Evolutionary conservation across 306 rosid genomes (phyloP).

Genomic region (cucumber (Cucumis sativus)): Cucumber_9930_V3 NC_026657.2:35138501-35139000

Average conservation of each 20-base stretch:
- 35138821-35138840: constrained; percentile 21
- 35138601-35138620: constrained; percentile 21
- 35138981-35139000: background rate
- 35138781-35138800: constrained; percentile 30
- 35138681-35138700: constrained; percentile 26
- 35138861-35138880: background rate
- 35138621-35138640: constrained; percentile 27
- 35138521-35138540: constrained; percentile 32
- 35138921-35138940: background rate
- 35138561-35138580: constrained; percentile 42
- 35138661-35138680: constrained; percentile 12
- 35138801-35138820: constrained; percentile 26
- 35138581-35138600: constrained; percentile 21
- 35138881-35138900: background rate
- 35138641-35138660: constrained; percentile 7
- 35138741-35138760: constrained; percentile 14
- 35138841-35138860: constrained; percentile 11
- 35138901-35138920: background rate
- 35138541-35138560: constrained; percentile 36
- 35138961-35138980: background rate
- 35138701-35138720: constrained; percentile 26
- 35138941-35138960: background rate
- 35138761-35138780: constrained; percentile 28
- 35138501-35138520: constrained; percentile 1
- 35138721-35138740: constrained; percentile 27